These are phyloP conservation scores for Bipolaris sorokiniana DNA, from an alignment of 2,329 filamentous ascomycete species.

Conservation along the genomic window DNA sequence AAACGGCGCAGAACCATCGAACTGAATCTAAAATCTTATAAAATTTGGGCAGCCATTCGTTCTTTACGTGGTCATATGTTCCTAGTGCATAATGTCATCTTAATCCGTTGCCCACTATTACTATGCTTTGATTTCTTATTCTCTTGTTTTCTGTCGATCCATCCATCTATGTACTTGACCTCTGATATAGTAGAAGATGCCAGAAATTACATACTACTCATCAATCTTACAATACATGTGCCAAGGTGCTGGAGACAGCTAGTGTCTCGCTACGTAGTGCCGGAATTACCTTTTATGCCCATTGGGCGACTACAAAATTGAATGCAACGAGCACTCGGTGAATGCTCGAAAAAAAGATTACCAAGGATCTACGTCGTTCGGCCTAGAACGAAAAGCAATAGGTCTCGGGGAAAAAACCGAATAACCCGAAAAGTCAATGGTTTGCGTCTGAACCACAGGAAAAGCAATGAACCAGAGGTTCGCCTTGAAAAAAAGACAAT, in stretches of 20 bases:
- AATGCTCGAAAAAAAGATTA: neutral
- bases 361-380: neutral
- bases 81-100: conserved; percentile 43
- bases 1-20: neutral
- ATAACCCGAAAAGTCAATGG: conserved; percentile 9
- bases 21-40: conserved; percentile 25
- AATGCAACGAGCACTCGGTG: neutral
- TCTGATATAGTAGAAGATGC: neutral
- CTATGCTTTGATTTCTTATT: conserved; percentile 7
- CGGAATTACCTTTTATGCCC: neutral
- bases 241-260: neutral
- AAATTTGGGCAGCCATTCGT: conserved; percentile 46
- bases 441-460: conserved; percentile 9
- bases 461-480: conserved; percentile 19
- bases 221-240: neutral
- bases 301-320: neutral
- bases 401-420: neutral
- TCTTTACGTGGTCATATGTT: conserved; percentile 40
- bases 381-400: neutral
- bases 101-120: conserved; percentile 46
- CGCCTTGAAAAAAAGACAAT: conserved; percentile 1
- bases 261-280: neutral
- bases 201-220: neutral
- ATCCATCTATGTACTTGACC: neutral
- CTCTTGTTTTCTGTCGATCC: neutral